Conservation (phyloP, 2,329 filamentous ascomycete genomes). For the Pezicula radicicola region DNA sequence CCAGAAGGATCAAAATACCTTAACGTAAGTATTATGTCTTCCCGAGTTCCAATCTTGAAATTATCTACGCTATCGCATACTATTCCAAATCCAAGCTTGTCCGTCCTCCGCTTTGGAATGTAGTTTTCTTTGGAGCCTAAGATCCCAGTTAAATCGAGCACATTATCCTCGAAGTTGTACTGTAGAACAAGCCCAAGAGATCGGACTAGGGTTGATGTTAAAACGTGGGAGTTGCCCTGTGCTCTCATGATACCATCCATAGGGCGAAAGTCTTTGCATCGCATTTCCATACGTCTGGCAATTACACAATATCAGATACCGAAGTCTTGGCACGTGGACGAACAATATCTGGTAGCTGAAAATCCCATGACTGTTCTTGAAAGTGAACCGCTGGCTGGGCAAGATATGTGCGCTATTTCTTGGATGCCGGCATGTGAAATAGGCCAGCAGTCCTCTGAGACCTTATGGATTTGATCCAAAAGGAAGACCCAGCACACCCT, state of each 20-base stretch:
- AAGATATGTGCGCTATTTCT: neutral
- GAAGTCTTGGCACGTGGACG: slow-evolving; percentile 21
- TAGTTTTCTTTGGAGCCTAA: too few species aligned
- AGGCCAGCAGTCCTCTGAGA: too few species aligned
- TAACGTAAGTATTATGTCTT: too few species aligned
- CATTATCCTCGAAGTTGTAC: slow-evolving; percentile 3
- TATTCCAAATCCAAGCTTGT: too few species aligned
- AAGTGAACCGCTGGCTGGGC: slow-evolving; percentile 13
- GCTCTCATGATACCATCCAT: slow-evolving; percentile 18
- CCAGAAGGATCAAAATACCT: too few species aligned
- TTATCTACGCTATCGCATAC: too few species aligned
- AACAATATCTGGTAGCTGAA: slow-evolving; percentile 23
- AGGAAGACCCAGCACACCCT: too few species aligned
- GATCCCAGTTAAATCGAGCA: too few species aligned
- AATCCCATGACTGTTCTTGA: slow-evolving; percentile 23
- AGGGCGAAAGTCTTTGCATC: slow-evolving; percentile 23
- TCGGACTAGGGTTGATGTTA: slow-evolving; percentile 20
- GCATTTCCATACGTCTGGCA: slow-evolving; percentile 23
- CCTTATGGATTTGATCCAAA: too few species aligned
- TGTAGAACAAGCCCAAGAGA: slow-evolving; percentile 18
- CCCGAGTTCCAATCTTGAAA: too few species aligned
- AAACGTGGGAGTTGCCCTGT: slow-evolving; percentile 22
- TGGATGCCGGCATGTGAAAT: too few species aligned
- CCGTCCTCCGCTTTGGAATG: too few species aligned
- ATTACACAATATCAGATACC: slow-evolving; percentile 20